Base-by-base conservation (phyloP, 768 basidiomycete species). In the Leucosporidium yakuticum region DNA sequence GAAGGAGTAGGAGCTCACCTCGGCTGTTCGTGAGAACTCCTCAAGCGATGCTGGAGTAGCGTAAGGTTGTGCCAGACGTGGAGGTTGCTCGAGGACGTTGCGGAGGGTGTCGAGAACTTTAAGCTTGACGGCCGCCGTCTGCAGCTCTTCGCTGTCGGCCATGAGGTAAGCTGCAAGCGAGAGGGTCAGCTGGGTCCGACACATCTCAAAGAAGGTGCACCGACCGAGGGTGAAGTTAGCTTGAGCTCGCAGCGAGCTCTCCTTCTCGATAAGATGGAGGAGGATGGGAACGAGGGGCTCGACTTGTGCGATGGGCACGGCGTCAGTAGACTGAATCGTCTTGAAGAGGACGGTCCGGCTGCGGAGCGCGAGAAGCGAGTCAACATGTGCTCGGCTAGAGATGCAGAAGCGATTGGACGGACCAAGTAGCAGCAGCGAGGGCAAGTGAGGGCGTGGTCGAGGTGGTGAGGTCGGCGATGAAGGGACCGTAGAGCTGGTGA, bases 81-180 rank as follows among this genome's bases (percentile, higher is more conserved):
- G 69, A 4, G 78, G 60, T 75, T 69, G 1, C 80, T 82, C 63
- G n/a, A 78, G 67, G 5, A 77, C 58, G 4, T 44, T 44, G 12
- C 75, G 63, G 2, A 94, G 79, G 55, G 81, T 83, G 7, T 81
- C 79, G 4, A 93, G 79, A 12, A 85, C 85, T 0, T 87, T 86
- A 29, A 85, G 84, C n/a, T 90, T 87, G 34, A 82, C 84, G 0
- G 90, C 90, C 4, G 82, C 80, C 64, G 86, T 80, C 71, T 89
- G 87, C 0, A 92, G 80, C 1, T 82, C 80, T 0, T 82, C 80
- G 74, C 91, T 85, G 71, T 94, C 92, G 23, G 82, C 80, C 4
- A 90, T 85, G 1, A 95, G 83, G 19, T 75, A 85, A 76, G 77
- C 87, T 81, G 88, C 85, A 64, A 21, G 44, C 4, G 34, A n/a